Evolutionary conservation across 495 filamentous ascomycete genomes (phyloP).

Genomic region (Hypoxylon fragiforme): DNA sequence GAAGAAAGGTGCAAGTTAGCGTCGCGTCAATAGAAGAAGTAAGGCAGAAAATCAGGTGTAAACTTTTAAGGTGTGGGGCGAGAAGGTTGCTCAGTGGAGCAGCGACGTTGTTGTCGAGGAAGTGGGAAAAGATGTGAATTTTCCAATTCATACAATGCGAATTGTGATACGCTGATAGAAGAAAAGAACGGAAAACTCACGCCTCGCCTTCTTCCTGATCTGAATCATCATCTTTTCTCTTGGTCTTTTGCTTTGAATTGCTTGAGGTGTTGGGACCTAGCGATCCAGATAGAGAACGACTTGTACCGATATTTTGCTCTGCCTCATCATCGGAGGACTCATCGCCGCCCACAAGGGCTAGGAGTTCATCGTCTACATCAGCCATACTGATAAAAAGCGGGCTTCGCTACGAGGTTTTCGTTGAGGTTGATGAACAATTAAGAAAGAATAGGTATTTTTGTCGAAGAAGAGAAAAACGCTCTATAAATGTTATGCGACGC

Average conservation of each 20-base stretch:
- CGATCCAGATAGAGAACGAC: conserved; percentile 42
- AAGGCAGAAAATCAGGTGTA: not conserved
- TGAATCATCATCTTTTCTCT: conserved; percentile 60
- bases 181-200: too few relatives aligned
- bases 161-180: too few relatives aligned
- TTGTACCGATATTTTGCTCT: conserved; percentile 44
- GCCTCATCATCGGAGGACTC: conserved; percentile 55
- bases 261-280: conserved; percentile 46
- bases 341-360: conserved; percentile 77
- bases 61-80: not conserved
- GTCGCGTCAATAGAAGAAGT: not conserved
- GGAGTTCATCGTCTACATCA: conserved; percentile 84
- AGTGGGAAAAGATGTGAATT: too few relatives aligned
- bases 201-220: conserved; percentile 82
- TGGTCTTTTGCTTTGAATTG: conserved; percentile 51
- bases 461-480: too few relatives aligned
- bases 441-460: too few relatives aligned
- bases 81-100: not conserved
- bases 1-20: conserved; percentile 8
- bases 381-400: conserved; percentile 52
- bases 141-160: too few relatives aligned
- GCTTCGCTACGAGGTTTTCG: not conserved
- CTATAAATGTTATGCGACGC: not conserved
- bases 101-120: not conserved
- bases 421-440: not conserved